Conservation (phyloP, 208 protist genomes). For the Lotmaria passim region DNA sequence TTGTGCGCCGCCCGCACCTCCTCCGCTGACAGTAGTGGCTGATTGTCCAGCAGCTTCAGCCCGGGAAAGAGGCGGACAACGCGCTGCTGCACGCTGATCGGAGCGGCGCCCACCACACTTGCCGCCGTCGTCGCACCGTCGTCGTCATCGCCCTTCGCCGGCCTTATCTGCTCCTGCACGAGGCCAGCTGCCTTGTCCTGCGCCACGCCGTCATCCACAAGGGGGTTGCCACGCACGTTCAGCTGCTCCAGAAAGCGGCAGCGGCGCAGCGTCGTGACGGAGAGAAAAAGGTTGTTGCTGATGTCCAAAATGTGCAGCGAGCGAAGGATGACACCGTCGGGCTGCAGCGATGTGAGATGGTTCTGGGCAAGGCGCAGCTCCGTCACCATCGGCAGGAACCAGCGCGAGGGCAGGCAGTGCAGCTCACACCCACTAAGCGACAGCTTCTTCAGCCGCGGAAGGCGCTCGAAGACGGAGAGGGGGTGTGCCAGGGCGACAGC, state of each 20-base stretch:
- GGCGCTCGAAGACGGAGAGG: slow-evolving; percentile 74
- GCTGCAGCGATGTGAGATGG: slow-evolving; percentile 60
- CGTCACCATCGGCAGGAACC: slow-evolving; percentile 79
- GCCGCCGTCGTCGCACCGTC: neutral
- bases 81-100: slow-evolving; percentile 34
- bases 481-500: slow-evolving; percentile 49
- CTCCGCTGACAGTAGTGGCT: slow-evolving; percentile 33
- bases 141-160: neutral
- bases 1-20: slow-evolving; percentile 22
- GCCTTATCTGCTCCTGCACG: neutral
- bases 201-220: slow-evolving; percentile 32
- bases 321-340: slow-evolving; percentile 80
- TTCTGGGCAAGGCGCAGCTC: slow-evolving; percentile 86
- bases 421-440: slow-evolving; percentile 81
- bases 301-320: slow-evolving; percentile 88
- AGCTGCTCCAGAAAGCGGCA: slow-evolving; percentile 77
- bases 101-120: neutral
- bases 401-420: slow-evolving; percentile 61
- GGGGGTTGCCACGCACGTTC: slow-evolving; percentile 72
- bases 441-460: slow-evolving; percentile 73
- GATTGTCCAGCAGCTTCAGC: slow-evolving; percentile 55
- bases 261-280: slow-evolving; percentile 69
- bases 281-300: slow-evolving; percentile 64
- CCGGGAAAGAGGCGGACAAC: slow-evolving; percentile 38
- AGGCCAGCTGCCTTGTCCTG: neutral